phyloP scores from a whole-genome alignment of 768 basidiomycete species.

The Ephemerocybe angulata region DNA sequence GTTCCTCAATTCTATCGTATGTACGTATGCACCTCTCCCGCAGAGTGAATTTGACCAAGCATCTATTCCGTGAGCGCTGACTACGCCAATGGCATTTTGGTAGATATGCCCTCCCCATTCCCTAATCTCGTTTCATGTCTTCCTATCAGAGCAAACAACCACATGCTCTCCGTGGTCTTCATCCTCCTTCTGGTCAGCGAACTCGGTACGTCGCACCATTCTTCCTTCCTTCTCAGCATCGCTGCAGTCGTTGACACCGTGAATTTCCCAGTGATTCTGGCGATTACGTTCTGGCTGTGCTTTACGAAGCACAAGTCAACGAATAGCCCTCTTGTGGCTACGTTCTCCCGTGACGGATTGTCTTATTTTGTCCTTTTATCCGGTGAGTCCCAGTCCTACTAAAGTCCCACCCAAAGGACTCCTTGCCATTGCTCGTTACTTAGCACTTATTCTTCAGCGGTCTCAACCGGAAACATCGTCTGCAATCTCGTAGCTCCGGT shows the following conservation, averaged over 20 bases:
- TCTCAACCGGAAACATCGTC: neutral
- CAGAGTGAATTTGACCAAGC: no score
- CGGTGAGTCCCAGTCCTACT: neutral
- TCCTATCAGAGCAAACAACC: neutral
- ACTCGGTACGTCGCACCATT: no score
- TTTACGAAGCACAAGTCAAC: neutral
- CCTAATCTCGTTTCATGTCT: neutral
- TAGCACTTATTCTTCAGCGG: neutral
- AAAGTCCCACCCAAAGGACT: no score
- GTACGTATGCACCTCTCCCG: no score
- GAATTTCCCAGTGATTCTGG: neutral
- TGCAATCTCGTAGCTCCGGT: neutral
- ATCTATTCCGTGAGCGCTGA: no score
- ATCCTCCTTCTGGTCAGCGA: neutral
- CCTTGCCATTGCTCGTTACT: no score
- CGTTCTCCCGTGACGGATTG: neutral
- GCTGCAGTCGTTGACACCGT: neutral
- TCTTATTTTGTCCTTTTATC: neutral
- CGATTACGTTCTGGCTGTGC: neutral
- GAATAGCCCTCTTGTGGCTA: neutral
- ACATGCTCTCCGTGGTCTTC: neutral
- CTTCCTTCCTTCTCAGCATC: no score
- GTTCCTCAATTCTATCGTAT: no score
- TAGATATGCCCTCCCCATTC: neutral
- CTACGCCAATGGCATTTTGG: no score